Percentiles rank a stretch among this genome's conserved stretches.
Conservation (phyloP, 345 rosid genomes). For the Euphorbia lathyris region DNA sequence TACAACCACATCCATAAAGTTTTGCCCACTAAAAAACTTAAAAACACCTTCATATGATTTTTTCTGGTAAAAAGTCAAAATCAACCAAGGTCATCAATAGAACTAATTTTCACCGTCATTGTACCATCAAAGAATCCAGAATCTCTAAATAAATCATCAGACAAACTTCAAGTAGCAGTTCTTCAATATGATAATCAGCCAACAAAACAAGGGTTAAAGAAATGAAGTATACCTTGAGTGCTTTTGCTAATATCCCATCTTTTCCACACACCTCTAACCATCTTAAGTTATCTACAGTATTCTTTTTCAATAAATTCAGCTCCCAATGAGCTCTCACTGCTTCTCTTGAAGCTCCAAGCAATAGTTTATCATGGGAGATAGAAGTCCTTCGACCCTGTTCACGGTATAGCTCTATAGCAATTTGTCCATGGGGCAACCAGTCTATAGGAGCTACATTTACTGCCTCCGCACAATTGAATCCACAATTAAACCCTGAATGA, state of each 20-base stretch:
- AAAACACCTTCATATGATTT: background rate
- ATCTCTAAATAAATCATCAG: background rate
- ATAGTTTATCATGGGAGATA: slow-evolving; percentile 88
- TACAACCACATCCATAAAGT: background rate
- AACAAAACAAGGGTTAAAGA: slow-evolving; percentile 10
- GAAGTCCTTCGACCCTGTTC: slow-evolving; percentile 94
- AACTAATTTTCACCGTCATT: background rate
- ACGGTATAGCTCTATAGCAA: slow-evolving; percentile 81
- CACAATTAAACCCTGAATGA: slow-evolving; percentile 94
- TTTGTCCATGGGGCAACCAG: slow-evolving; percentile 98
- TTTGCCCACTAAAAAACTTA: background rate
- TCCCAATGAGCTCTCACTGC: slow-evolving; percentile 98
- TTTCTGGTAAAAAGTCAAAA: background rate
- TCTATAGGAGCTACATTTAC: slow-evolving; percentile 99
- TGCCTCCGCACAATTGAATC: slow-evolving; percentile 99
- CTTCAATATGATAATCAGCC: slow-evolving; percentile 3
- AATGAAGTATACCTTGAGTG: slow-evolving; percentile 64
- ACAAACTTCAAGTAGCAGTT: slow-evolving; percentile 7
- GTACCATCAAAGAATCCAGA: background rate
- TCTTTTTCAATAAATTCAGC: slow-evolving; percentile 75
- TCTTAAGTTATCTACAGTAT: slow-evolving; percentile 65
- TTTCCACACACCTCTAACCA: slow-evolving; percentile 86
- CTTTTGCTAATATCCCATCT: slow-evolving; percentile 77
- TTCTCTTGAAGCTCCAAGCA: slow-evolving; percentile 99
- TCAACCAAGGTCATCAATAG: too few species aligned